phyloP scores from a whole-genome alignment of 75 land plant genomes.

The Chamaecyparis obtusa region DNA sequence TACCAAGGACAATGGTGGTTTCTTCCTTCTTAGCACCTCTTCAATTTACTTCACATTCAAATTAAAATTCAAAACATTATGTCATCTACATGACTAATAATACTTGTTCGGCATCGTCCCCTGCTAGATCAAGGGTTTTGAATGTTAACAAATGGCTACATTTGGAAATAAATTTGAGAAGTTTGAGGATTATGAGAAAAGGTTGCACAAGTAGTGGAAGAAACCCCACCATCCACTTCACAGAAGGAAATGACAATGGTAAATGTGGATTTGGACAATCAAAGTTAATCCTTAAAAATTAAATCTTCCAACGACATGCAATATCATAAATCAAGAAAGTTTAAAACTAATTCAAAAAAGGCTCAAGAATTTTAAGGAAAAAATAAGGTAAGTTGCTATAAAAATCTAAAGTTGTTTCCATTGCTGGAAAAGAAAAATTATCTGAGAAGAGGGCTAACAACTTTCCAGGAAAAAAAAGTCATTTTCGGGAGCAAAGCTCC shows the following conservation, averaged over 20 bases:
- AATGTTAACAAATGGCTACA: neutral
- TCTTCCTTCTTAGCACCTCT: neutral
- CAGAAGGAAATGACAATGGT: conserved; percentile 49
- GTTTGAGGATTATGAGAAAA: conserved; percentile 9
- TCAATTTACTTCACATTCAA: neutral
- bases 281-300: too few relatives aligned
- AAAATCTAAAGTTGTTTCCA: too few relatives aligned
- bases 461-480: too few relatives aligned
- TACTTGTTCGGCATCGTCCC: neutral
- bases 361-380: too few relatives aligned
- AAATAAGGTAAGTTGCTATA: too few relatives aligned
- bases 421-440: too few relatives aligned
- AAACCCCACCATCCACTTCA: conserved; percentile 5
- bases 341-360: too few relatives aligned
- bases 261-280: conserved; percentile 85
- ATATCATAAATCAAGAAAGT: too few relatives aligned
- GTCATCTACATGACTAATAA: neutral
- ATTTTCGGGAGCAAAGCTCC: too few relatives aligned
- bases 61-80: neutral
- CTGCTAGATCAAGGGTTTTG: neutral
- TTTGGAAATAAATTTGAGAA: neutral
- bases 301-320: too few relatives aligned
- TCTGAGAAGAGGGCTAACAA: too few relatives aligned
- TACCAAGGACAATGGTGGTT: neutral
- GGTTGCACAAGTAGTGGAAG: conserved; percentile 50